Evolutionary conservation across 202 grass and related monocot genomes (phyloP).

Genomic region (Eragrostis tef): DNA sequence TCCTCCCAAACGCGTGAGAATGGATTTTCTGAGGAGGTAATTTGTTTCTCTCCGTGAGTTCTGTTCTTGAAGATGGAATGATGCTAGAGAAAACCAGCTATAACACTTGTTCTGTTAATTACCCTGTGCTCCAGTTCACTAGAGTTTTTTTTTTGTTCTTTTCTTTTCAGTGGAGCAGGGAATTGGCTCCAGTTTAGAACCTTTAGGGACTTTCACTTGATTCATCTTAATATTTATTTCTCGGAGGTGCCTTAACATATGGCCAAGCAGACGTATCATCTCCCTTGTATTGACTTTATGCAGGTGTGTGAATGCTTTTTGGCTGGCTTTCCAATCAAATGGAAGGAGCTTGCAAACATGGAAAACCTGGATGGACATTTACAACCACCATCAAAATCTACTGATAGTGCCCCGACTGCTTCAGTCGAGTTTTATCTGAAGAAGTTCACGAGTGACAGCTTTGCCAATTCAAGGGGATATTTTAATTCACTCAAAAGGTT

Average conservation of each 20-base stretch:
- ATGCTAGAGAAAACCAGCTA: neutral
- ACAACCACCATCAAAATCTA: constrained; percentile 7
- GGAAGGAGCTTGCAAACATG: constrained; percentile 35
- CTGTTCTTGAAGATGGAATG: neutral
- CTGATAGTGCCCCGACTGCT: neutral
- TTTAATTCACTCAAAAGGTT: neutral
- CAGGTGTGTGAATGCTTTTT: constrained; percentile 51
- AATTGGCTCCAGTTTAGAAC: neutral
- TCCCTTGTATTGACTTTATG: constrained; percentile 22
- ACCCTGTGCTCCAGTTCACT: neutral
- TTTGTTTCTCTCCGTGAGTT: neutral
- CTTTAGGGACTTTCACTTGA: constrained; percentile 12
- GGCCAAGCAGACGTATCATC: neutral
- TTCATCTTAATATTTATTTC: constrained; percentile 20
- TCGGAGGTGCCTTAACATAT: constrained; percentile 21
- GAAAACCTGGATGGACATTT: neutral
- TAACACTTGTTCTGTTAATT: neutral
- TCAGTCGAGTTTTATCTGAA: constrained; percentile 16
- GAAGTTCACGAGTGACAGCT: neutral
- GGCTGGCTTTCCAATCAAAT: constrained; percentile 45
- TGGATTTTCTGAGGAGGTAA: constrained; percentile 72
- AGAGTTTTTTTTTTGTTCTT: neutral
- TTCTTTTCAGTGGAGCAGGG: neutral
- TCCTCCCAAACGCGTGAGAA: constrained; percentile 25
- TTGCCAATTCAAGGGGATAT: neutral